Conservation (phyloP, 441 rosid species). For the Theobroma grandiflorum region DNA sequence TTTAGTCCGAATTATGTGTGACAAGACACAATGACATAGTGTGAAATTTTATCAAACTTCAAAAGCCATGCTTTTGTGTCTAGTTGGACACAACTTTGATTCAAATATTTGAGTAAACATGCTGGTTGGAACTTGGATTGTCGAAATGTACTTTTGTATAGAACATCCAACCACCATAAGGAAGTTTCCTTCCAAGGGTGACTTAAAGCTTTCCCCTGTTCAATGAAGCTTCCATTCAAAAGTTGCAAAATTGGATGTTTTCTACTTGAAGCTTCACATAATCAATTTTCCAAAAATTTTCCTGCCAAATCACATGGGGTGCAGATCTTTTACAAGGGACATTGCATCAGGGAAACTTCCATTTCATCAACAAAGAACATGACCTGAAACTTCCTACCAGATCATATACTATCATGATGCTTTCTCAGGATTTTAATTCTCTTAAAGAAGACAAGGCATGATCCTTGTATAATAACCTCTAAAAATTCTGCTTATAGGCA, state of each 20-base stretch:
- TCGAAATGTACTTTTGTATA: neutral
- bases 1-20: neutral
- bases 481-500: neutral
- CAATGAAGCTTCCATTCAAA: neutral
- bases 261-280: neutral
- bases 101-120: neutral
- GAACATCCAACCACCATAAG: neutral
- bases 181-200: neutral
- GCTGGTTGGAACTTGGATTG: neutral
- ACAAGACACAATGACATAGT: neutral
- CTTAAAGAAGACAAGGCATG: neutral
- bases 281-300: neutral
- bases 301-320: neutral
- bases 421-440: conserved; percentile 12
- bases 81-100: neutral
- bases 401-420: neutral
- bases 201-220: conserved; percentile 7
- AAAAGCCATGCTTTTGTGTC: neutral
- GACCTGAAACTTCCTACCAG: neutral
- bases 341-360: neutral
- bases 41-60: neutral
- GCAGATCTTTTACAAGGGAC: conserved; percentile 7
- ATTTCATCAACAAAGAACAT: neutral
- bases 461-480: neutral
- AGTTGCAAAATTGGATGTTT: neutral